Base-by-base conservation (phyloP, 208 protist genomes). In the Acanthamoeba triangularis region DNA sequence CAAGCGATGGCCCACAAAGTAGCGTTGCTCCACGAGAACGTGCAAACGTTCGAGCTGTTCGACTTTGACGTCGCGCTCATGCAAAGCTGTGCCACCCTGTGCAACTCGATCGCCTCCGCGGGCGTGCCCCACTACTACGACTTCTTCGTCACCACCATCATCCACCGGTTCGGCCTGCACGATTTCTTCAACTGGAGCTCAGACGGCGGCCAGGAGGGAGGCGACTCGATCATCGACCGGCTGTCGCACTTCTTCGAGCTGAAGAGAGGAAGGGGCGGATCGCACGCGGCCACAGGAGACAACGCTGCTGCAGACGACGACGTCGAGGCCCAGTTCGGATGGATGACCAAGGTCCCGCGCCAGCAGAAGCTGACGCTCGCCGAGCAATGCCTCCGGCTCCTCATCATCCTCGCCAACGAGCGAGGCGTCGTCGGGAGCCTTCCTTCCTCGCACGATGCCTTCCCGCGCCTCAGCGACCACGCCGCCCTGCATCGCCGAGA, bases 41-140 rank as follows among this genome's bases (percentile, higher is more conserved):
- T 93, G 37, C 61, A 76, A 20, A 76, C 87, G 18, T 56, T 52
- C 25, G 61, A 93, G 37, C 6, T 74, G 23, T 93, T 76, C 87
- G 87, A 93, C 41, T 54, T 93, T 3, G 87, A 93, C 37, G 41
- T 93, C 16, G 87, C 87, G 37, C 33, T 93, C 41, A 93, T 93
- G 87, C 87, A 93, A 11, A 35, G 33, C 87, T 76, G 87, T 25
- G 87, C 87, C 20, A 25, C 61, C 5, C 87, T 93, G 10, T 76
- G 54, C 47, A 59, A 33, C 33, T 28, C 54, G 23, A 37, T 67
- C 41, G 54, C n/a, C 13, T 59, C 59, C 49, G 23, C 7, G 3
- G 28, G 35, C 13, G 28, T 28, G 44, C 76, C 47, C n/a, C 28
- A 59, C 41, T 85, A 23, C 35, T 41, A 76, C 67, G 87, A 93